A percentile compares a stretch with the other conserved stretches of the same genome.
Conservation (phyloP, 139 green algal genomes). For the Picochlorum sp. region DNA sequence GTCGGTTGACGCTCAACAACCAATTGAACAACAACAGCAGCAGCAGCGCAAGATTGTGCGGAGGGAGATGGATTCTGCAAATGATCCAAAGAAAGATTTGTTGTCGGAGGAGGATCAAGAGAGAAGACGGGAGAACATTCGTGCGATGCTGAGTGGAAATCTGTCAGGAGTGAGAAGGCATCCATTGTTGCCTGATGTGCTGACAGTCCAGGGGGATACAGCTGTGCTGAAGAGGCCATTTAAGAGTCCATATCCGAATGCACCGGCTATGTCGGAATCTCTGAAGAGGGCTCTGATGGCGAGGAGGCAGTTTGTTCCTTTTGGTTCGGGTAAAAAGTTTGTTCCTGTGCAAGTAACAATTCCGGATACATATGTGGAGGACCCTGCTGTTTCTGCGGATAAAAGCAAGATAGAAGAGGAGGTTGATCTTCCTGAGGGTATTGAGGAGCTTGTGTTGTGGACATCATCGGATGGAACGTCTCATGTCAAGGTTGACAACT, state of each 20-base stretch:
- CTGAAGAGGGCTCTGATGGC: slow-evolving; percentile 52
- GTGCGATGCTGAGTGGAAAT: slow-evolving; percentile 32
- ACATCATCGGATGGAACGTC: slow-evolving; percentile 13
- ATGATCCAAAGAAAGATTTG: slow-evolving; percentile 1
- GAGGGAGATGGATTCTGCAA: not conserved
- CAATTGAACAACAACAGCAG: no score
- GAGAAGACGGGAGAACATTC: slow-evolving; percentile 46
- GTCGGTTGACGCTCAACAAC: no score
- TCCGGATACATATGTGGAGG: not conserved
- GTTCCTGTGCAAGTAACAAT: slow-evolving; percentile 16
- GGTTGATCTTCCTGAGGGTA: slow-evolving; percentile 34
- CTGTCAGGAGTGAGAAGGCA: slow-evolving; percentile 37
- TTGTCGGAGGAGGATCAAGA: slow-evolving; percentile 9
- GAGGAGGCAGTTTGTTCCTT: slow-evolving; percentile 67
- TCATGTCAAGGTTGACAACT: slow-evolving; percentile 66
- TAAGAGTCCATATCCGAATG: slow-evolving; percentile 45
- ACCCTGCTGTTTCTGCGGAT: not conserved
- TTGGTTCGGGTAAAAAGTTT: slow-evolving; percentile 54
- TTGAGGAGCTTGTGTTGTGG: slow-evolving; percentile 81
- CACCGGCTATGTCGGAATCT: slow-evolving; percentile 36
- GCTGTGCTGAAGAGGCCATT: slow-evolving; percentile 50
- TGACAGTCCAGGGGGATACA: slow-evolving; percentile 47
- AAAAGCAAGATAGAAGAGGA: not conserved
- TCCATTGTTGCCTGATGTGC: slow-evolving; percentile 53
- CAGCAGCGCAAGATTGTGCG: no score